Conservation (phyloP, 129 eudicot species). For the Deinandra increscens region DNA sequence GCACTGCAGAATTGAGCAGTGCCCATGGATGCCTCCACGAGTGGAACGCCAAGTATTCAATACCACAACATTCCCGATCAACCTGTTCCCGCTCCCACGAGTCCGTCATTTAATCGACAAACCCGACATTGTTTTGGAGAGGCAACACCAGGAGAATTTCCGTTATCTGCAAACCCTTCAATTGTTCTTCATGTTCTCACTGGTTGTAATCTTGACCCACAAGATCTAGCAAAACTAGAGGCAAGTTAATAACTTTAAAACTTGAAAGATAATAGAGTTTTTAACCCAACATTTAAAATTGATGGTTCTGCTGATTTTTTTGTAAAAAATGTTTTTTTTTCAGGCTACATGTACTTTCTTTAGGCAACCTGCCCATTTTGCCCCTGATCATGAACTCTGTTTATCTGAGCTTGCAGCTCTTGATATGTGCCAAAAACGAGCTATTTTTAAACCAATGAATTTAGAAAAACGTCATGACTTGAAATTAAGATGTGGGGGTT, state of each 20-base stretch:
- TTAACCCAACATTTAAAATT: conserved; percentile 42
- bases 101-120: conserved; percentile 53
- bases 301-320: conserved; percentile 79
- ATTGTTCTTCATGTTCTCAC: conserved; percentile 95
- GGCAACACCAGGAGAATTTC: conserved; percentile 85
- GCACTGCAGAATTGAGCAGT: conserved; percentile 87
- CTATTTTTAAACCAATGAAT: conserved; percentile 78
- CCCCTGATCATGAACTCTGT: conserved; percentile 84
- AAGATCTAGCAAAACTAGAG: conserved; percentile 93
- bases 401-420: conserved; percentile 93
- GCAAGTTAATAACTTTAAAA: conserved; percentile 55
- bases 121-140: conserved; percentile 85
- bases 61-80: conserved; percentile 72
- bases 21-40: conserved; percentile 98
- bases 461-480: conserved; percentile 48
- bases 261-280: neutral
- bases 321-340: conserved; percentile 34
- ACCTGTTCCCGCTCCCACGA: conserved; percentile 46
- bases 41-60: conserved; percentile 72
- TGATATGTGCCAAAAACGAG: conserved; percentile 91
- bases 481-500: conserved; percentile 84
- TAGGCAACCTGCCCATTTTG: conserved; percentile 90
- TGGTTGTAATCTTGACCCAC: conserved; percentile 83
- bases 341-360: conserved; percentile 99
- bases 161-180: conserved; percentile 89